Conservation (phyloP, 257 asterid genomes). For the Linaria vulgaris region DNA sequence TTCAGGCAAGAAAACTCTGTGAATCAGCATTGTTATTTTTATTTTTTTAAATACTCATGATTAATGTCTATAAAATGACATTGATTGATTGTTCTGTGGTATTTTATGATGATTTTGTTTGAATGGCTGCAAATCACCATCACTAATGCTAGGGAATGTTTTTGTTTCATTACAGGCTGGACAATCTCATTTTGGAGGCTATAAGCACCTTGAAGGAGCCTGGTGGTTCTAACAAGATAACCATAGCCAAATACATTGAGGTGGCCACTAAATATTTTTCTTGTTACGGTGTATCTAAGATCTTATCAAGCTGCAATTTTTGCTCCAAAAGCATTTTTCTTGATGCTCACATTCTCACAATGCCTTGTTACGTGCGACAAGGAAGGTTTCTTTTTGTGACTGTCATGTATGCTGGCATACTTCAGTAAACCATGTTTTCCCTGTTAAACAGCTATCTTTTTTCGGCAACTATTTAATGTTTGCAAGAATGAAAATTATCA, state of each 20-base stretch:
- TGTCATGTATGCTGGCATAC: conserved; percentile 7
- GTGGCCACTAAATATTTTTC: conserved; percentile 30
- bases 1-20: too few relatives aligned
- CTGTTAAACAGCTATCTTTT: neutral
- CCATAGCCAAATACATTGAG: conserved; percentile 89
- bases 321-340: neutral
- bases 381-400: neutral
- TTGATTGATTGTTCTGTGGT: neutral
- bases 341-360: too few relatives aligned
- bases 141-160: conserved; percentile 14
- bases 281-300: conserved; percentile 4
- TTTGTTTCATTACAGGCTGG: conserved; percentile 60
- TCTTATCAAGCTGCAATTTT: conserved; percentile 17
- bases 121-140: conserved; percentile 17
- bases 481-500: too few relatives aligned
- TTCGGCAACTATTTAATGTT: neutral
- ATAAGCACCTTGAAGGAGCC: conserved; percentile 76
- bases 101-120: conserved; percentile 25
- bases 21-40: too few relatives aligned
- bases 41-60: neutral
- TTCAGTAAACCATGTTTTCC: neutral
- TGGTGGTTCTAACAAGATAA: conserved; percentile 82
- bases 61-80: conserved; percentile 9
- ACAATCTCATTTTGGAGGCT: conserved; percentile 89
- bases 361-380: neutral